These are phyloP conservation scores for Ilex aquifolium DNA, from an alignment of 257 asterid genomes.

Conservation along the genomic window DNA sequence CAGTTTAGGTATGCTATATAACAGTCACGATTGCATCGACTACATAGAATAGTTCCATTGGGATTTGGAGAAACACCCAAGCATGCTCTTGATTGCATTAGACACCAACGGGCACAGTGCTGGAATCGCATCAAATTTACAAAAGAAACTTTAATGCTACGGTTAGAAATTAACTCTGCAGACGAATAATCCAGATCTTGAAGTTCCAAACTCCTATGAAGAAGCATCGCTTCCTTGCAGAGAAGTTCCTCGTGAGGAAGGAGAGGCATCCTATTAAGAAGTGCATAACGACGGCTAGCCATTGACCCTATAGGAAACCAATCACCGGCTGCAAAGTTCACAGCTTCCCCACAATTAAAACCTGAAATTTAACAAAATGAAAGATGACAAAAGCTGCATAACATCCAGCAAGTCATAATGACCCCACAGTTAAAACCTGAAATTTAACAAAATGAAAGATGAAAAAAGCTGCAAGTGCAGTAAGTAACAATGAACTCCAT, in stretches of 20 bases:
- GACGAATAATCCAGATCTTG: conserved; percentile 40
- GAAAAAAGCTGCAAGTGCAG: conserved; percentile 6
- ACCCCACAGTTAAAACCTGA: conserved; percentile 98
- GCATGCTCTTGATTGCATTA: conserved; percentile 42
- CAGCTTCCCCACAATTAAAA: conserved; percentile 99
- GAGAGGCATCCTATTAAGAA: conserved; percentile 74
- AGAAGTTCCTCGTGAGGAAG: conserved; percentile 97
- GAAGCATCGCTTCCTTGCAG: conserved; percentile 90
- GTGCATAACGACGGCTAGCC: conserved; percentile 89
- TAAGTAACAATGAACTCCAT: background rate
- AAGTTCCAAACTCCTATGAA: conserved; percentile 29
- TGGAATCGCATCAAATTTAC: conserved; percentile 76
- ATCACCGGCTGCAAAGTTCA: conserved; percentile 88
- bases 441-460: background rate
- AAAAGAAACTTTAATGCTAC: conserved; percentile 57
- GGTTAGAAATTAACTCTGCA: conserved; percentile 40
- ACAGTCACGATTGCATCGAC: conserved; percentile 87
- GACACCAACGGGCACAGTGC: conserved; percentile 86
- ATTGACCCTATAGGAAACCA: conserved; percentile 93
- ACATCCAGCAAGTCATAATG: too few relatives aligned
- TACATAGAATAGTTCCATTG: conserved; percentile 86
- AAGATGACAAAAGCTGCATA: conserved; percentile 8
- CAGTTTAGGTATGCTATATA: conserved; percentile 76
- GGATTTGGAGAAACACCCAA: conserved; percentile 42
- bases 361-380: conserved; percentile 32